Evolutionary conservation across 2,329 filamentous ascomycete species (phyloP), one percentile per base, ranked within the genome.

Genomic region (Colletotrichum tropicale): DNA sequence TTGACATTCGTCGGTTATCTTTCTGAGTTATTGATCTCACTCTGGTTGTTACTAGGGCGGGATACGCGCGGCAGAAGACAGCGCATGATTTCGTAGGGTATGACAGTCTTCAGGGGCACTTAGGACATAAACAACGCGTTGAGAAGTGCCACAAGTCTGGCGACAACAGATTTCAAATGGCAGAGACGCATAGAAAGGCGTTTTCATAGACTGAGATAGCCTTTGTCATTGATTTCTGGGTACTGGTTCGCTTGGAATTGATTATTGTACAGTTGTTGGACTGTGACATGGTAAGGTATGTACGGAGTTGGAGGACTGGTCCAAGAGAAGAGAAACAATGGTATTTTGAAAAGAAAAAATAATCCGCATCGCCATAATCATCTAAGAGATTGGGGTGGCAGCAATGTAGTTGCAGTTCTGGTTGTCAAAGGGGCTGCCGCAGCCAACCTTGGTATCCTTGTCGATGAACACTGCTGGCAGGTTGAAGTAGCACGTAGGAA

Each of bases 391-490:
- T 52, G 43, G 43, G 3, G 43, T 52, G 6, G 43, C 43, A 52
- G n/a, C 43, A 7, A 52, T 52, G 43, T 48, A 70, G 55, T 43
- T 62, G 34, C 55, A 48, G 18, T 24, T 5, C 52, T 43, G 26
- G 6, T 62, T 70, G 6, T 70, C 55, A 62, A 74, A 74, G 21
- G 32, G 66, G 15, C 66, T 74, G 18, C 66, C 56, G 13, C 56
- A 70, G 26, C 71, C 71, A 48, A 24, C 32, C 15, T 38, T 28
- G 15, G 30, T 56, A 28, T 74, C 71, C 10, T 34, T 68, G 9
- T 74, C 58, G 18, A 74, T 74, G 18, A 74, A 74, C 16, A 70
- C 38, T 21, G 71, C 69, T 5, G 67, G 67, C 24, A 74, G 21
- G 4, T 74, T 52, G n/a, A 52, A 52, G n/a, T 52, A 52, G 43